phyloP scores from a whole-genome alignment of 2,329 filamentous ascomycete species.

The Botrytis elliptica region DNA sequence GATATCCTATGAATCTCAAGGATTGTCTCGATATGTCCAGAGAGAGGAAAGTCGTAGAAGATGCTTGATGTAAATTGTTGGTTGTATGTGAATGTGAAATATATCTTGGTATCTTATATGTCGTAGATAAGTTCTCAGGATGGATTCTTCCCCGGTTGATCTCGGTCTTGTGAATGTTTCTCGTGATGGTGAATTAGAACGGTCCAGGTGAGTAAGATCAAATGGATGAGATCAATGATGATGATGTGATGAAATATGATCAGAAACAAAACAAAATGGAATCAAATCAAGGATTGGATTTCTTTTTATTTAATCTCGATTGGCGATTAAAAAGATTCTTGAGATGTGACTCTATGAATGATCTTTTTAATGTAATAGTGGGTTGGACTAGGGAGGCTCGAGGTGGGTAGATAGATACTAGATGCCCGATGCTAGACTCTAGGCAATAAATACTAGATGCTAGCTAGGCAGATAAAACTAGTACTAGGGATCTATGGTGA shows the following conservation, averaged over 20 bases:
- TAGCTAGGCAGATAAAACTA: neutral
- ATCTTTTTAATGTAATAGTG: neutral
- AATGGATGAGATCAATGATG: neutral
- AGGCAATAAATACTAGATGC: neutral
- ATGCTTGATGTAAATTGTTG: neutral
- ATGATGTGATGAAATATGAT: constrained; percentile 11
- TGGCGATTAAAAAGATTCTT: neutral
- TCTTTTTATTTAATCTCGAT: neutral
- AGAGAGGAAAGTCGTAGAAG: neutral
- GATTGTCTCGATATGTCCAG: no score
- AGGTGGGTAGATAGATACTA: neutral
- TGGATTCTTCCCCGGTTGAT: neutral
- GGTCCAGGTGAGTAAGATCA: constrained; percentile 8
- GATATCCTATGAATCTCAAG: no score
- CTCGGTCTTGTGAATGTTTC: constrained; percentile 20
- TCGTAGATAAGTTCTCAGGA: neutral
- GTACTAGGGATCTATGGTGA: neutral
- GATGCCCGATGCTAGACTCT: neutral
- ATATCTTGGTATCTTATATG: neutral
- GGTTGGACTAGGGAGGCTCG: neutral
- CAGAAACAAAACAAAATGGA: neutral
- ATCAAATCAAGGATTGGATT: neutral
- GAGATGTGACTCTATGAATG: neutral
- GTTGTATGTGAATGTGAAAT: neutral
- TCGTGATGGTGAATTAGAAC: constrained; percentile 14